Evolutionary conservation across 192 early-diverging fungal genomes (phyloP), one percentile per base, ranked within the genome.

Genomic region (Backusella tuberculispora): DNA sequence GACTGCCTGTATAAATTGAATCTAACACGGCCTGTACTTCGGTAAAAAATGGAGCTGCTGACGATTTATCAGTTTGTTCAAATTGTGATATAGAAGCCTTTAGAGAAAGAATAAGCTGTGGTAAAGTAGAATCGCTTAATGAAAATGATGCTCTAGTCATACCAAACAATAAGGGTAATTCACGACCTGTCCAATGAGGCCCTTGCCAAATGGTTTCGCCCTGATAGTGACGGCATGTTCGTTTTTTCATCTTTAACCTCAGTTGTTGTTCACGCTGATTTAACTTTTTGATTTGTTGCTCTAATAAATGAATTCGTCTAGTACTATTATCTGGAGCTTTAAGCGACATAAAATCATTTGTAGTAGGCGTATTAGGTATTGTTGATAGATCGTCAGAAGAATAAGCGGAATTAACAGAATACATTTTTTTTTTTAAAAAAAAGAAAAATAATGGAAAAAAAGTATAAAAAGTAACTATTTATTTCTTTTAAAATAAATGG

Each of bases 321-420:
- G 21, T 5, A 60, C 24, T 26, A 26, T 60, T 12, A 60, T 60
- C 21, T 24, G 24, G 19, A 26, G 24, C 9, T 26, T 60, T 60
- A 12, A 60, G 53, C 26, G 53, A 60, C 19, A 60, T 60, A 21
- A 60, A 60, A 4, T 60, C 53, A 4, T 21, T 60, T 60, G 53
- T 24, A 21, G 50, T 56, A 9, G 53, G 53, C 10, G 53, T 60
- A 26, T 60, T 60, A 24, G 53, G 53, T 60, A 60, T 60, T 4
- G 53, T 60, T 12, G 53, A 60, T 26, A 60, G 9, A 60, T 60
- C 53, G 24, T 60, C 53, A 60, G 53, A 60, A 24, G 53, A 60
- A 26, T 60, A 60, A n/a, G 53, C 53, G 24, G 53, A 60, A 60
- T 60, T 26, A 60, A 60, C 5, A 6, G 53, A 60, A 4, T 17